Conservation (phyloP, 179 eudicot species). For the Carnegiea gigantea region DNA sequence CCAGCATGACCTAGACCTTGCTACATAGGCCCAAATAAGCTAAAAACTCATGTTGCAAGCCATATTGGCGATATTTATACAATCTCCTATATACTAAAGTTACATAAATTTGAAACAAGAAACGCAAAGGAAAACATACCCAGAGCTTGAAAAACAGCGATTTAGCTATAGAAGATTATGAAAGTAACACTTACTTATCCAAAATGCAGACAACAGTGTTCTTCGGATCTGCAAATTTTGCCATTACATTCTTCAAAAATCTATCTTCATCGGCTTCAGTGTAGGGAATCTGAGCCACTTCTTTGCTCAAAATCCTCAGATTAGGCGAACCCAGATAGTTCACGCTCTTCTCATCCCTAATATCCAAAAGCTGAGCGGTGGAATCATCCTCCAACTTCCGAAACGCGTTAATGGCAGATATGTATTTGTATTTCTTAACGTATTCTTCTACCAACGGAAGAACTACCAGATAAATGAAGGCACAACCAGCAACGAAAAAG, state of each 20-base stretch:
- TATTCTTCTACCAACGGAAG: constrained; percentile 65
- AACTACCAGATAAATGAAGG: constrained; percentile 70
- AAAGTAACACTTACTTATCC: constrained; percentile 68
- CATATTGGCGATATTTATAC: too few species aligned
- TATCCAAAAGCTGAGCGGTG: constrained; percentile 67
- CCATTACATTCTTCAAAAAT: constrained; percentile 58
- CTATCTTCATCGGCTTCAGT: constrained; percentile 66
- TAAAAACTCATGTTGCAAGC: too few species aligned
- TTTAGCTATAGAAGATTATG: not conserved
- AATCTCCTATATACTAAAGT: not conserved
- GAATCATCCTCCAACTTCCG: constrained; percentile 67
- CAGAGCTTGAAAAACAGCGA: not conserved
- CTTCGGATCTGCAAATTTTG: constrained; percentile 49
- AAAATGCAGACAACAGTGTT: constrained; percentile 64
- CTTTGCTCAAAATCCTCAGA: constrained; percentile 65
- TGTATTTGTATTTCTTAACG: constrained; percentile 57
- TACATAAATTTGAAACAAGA: not conserved
- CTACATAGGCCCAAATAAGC: not conserved
- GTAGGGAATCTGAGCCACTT: constrained; percentile 53
- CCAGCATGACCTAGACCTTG: not conserved
- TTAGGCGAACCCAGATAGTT: constrained; percentile 62
- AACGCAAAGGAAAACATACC: not conserved
- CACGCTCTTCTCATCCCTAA: constrained; percentile 68
- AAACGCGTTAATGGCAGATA: constrained; percentile 71
- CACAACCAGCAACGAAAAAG: constrained; percentile 74